These are phyloP conservation scores for Starmerella potacharoeniae DNA, from an alignment of 805 yeast species.

Conservation along the genomic window DNA sequence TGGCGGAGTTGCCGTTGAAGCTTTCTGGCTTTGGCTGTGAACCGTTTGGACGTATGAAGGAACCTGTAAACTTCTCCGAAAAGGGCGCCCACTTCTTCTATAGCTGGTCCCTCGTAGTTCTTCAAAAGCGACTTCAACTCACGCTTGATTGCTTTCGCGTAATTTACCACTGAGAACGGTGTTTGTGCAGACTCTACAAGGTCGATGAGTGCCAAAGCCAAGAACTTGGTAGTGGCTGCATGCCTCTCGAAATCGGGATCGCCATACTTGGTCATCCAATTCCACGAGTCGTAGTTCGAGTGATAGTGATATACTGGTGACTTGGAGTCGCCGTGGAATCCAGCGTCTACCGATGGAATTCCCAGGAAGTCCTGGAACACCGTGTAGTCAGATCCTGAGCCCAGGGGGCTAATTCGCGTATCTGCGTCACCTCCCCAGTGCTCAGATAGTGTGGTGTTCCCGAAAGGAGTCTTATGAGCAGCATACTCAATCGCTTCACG, in stretches of 20 bases:
- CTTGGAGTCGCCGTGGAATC: constrained; percentile 39
- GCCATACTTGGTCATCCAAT: constrained; percentile 56
- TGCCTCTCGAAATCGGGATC: constrained; percentile 56
- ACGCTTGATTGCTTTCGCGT: constrained; percentile 31
- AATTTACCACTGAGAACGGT: constrained; percentile 33
- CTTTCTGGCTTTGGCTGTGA: constrained; percentile 43
- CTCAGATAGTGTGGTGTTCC: constrained; percentile 27
- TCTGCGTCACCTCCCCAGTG: constrained; percentile 27
- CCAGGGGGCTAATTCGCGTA: constrained; percentile 38
- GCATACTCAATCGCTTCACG: constrained; percentile 36
- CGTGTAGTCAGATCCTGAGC: constrained; percentile 59
- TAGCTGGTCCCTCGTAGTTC: constrained; percentile 17
- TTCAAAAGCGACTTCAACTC: constrained; percentile 32
- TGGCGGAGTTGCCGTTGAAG: constrained; percentile 54
- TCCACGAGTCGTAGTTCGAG: constrained; percentile 59
- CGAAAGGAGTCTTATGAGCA: constrained; percentile 40
- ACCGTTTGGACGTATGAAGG: constrained; percentile 29
- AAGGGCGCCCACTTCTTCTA: constrained; percentile 15
- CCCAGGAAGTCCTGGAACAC: constrained; percentile 36
- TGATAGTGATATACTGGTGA: constrained; percentile 59
- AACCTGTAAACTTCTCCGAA: constrained; percentile 22
- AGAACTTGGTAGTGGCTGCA: constrained; percentile 41
- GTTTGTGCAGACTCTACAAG: constrained; percentile 41
- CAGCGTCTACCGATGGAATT: constrained; percentile 42
- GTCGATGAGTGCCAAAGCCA: constrained; percentile 41